Evolutionary conservation across 1,139 yeast genomes (phyloP).

Genomic region (Spathaspora jeffriesii): DNA sequence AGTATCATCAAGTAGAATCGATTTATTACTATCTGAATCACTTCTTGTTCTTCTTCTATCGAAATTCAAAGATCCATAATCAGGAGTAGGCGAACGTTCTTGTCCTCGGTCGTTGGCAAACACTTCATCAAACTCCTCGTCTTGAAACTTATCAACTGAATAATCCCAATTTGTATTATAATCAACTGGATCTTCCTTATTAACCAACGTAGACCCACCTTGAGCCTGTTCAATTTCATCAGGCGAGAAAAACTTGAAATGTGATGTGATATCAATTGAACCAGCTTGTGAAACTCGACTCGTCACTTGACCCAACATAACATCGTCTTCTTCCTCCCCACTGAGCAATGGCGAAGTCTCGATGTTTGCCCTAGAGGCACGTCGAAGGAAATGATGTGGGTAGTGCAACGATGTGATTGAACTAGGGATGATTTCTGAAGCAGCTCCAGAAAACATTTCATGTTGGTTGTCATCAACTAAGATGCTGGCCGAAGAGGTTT

Average conservation of each 20-base stretch:
- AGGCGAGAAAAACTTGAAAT: conserved; percentile 77
- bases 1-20: conserved; percentile 17
- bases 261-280: conserved; percentile 36
- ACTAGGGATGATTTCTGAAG: conserved; percentile 86
- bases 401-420: conserved; percentile 90
- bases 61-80: conserved; percentile 39
- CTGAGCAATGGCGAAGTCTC: conserved; percentile 41
- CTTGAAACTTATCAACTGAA: conserved; percentile 48
- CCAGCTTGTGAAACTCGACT: conserved; percentile 32
- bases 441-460: conserved; percentile 91
- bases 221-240: conserved; percentile 86
- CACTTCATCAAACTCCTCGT: conserved; percentile 17
- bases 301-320: conserved; percentile 22
- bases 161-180: conserved; percentile 74
- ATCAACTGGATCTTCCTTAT: conserved; percentile 53
- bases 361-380: conserved; percentile 18
- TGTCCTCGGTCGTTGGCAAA: conserved; percentile 1
- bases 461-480: conserved; percentile 49
- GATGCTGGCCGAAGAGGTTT: conserved; percentile 25
- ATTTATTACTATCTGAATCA: conserved; percentile 26
- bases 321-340: conserved; percentile 17
- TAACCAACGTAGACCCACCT: conserved; percentile 81
- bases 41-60: conserved; percentile 29
- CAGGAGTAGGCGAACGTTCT: conserved; percentile 17
- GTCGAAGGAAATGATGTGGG: conserved; percentile 48